These are phyloP conservation scores for Tympanopsis confertula DNA, from an alignment of 2,329 filamentous ascomycete genomes.

Conservation along the genomic window DNA sequence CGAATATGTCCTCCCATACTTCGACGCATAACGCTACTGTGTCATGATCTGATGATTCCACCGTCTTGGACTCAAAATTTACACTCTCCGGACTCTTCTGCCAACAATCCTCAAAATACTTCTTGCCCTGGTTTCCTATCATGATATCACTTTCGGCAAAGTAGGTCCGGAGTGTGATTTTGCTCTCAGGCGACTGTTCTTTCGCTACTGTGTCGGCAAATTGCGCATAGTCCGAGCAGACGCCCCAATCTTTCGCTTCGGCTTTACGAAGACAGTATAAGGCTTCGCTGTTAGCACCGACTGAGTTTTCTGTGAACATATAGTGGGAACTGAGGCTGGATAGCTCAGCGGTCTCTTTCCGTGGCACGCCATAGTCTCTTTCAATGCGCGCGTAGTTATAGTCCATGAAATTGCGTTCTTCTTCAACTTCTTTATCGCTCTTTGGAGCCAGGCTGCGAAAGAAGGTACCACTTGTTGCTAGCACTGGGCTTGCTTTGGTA, in stretches of 20 bases:
- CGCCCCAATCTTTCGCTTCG: slow-evolving; percentile 15
- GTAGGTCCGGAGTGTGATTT: slow-evolving; percentile 15
- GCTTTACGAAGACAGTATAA: slow-evolving; percentile 21
- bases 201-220: slow-evolving; percentile 13
- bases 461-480: slow-evolving; percentile 11
- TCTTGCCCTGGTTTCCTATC: slow-evolving; percentile 25
- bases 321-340: slow-evolving; percentile 4
- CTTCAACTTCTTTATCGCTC: not conserved
- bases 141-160: slow-evolving; percentile 26
- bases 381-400: not conserved
- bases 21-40: not conserved
- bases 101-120: slow-evolving; percentile 30
- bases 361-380: not conserved
- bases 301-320: slow-evolving; percentile 15
- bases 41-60: not conserved
- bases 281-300: slow-evolving; percentile 23
- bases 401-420: not conserved
- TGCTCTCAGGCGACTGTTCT: slow-evolving; percentile 6
- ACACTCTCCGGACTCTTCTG: slow-evolving; percentile 1
- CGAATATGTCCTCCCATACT: not conserved
- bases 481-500: slow-evolving; percentile 8
- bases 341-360: slow-evolving; percentile 8
- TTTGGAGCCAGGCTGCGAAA: not conserved
- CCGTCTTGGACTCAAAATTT: not conserved
- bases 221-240: slow-evolving; percentile 13